Evolutionary conservation across 2,329 filamentous ascomycete species (phyloP), one percentile per base, ranked within the genome.

Genomic region (Saccharata proteae): DNA sequence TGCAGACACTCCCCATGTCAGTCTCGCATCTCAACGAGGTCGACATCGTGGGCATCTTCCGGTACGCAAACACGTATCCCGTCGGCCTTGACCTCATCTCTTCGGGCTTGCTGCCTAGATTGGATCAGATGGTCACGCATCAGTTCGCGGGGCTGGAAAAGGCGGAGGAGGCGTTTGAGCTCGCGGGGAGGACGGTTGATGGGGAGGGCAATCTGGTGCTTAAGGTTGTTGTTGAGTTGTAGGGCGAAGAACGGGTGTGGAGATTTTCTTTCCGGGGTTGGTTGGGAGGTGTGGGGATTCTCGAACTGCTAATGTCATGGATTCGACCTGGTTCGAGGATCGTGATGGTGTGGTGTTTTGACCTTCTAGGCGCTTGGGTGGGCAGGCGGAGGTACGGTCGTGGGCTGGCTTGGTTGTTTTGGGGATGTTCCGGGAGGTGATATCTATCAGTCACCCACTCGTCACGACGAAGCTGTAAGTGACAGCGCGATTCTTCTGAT

Each of bases 1-100:
- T 66, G 13, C 65, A 69, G 43, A 69, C 64, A 4, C 48, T 71
- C 5, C 67, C 65, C 3, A 58, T 70, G 43, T 65, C 64, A 5
- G 63, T 64, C 1, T 64, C 67, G n/a, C 65, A 67, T 17, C 41
- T 70, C 38, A 59, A 67, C 19, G 67, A 71, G 46, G 64, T 71
- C 5, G 67, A 71, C 44, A 60, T 71, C 25, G 61, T 71, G 29
- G 67, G 67, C n/a, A 65, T 70, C 5, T 69, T 71, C 48, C 54
- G 67, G 26, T 71, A 71, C 37, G 65, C 67, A 43, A 57, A 62
- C 41, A 65, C 64, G 1, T 71, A 71, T 40, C 64, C 66, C 0
- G 60, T 57, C n/a, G 67, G 67, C 2, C 67, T 71, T 45, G 60
- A 59, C 39, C 47, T 71, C 39, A 49, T 70, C 40, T 63, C 59